These are phyloP conservation scores for Candida germanica DNA, from an alignment of 805 yeast genomes.

Conservation along the genomic window DNA sequence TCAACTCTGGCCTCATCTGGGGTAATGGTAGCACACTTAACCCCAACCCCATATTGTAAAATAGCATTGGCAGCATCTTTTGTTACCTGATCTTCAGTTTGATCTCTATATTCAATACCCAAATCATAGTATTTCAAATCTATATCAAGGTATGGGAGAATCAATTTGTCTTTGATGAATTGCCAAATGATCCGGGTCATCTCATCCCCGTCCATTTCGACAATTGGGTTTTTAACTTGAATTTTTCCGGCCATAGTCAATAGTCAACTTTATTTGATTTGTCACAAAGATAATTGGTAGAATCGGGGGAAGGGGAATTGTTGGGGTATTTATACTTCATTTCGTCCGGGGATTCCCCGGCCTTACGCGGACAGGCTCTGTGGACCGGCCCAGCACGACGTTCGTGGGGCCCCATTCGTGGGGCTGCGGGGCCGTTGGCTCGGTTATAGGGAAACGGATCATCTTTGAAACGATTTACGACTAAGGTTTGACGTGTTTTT, in stretches of 20 bases:
- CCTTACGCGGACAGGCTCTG: no score
- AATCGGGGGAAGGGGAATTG: no score
- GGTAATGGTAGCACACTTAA: slow-evolving; percentile 98
- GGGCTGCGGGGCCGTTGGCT: no score
- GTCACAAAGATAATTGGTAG: slow-evolving; percentile 2
- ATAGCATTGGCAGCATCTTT: slow-evolving; percentile 88
- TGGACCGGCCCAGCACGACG: no score
- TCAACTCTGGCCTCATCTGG: slow-evolving; percentile 95
- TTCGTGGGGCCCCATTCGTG: no score
- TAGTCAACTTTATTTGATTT: not conserved
- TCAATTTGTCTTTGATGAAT: slow-evolving; percentile 78
- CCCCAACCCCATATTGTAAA: slow-evolving; percentile 84
- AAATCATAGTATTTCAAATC: slow-evolving; percentile 91
- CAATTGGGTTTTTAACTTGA: slow-evolving; percentile 81
- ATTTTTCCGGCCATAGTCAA: slow-evolving; percentile 45
- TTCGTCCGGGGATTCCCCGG: slow-evolving; percentile 4
- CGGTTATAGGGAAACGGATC: no score
- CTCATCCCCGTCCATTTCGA: slow-evolving; percentile 97
- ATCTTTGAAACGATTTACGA: no score
- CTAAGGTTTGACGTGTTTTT: no score
- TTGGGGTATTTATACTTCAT: slow-evolving; percentile 4
- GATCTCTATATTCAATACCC: slow-evolving; percentile 81
- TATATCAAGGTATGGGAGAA: slow-evolving; percentile 79
- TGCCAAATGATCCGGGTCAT: slow-evolving; percentile 97
- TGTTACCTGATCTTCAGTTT: slow-evolving; percentile 86